Base-by-base conservation (phyloP, 805 yeast species). In the Barnettozyma pratensis region DNA sequence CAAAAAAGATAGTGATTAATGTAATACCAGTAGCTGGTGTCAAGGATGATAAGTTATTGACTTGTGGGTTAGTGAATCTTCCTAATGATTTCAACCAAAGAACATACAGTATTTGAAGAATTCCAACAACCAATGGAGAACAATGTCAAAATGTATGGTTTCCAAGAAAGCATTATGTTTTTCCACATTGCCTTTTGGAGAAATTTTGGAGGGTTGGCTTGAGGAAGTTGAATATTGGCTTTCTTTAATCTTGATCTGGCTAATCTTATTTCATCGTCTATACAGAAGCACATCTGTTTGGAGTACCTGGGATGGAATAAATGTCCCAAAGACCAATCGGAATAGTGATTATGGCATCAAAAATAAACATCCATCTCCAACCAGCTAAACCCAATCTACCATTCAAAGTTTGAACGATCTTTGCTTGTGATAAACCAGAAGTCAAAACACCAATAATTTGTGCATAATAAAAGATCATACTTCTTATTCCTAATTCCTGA, bases 391-490 rank as follows among this genome's bases (percentile, higher is more conserved):
- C n/a, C n/a, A n/a, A n/a, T n/a, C n/a, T n/a, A n/a, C n/a, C n/a
- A n/a, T n/a, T n/a, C n/a, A n/a, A n/a, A n/a, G n/a, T n/a, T n/a
- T n/a, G n/a, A n/a, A n/a, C n/a, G n/a, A n/a, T n/a, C n/a, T n/a
- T n/a, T n/a, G n/a, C 78, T 55, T 80, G 81, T 44, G 81, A 64
- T 40, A 80, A 64, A 46, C 84, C 83, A 3, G 83, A 74, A 5
- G 83, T 77, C 45, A 79, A 69, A 36, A 77, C 69, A 38, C 87
- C 90, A 37, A 85, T 66, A 55, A 74, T 77, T 53, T 81, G 86
- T 38, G 87, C 86, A n/a, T n/a, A n/a, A n/a, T n/a, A n/a, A n/a
- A n/a, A n/a, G n/a, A n/a, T n/a, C n/a, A 45, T 80, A 72, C 52
- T 80, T 79, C 34, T 31, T 31, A 7, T 31, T 31, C 34, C 34